Percentiles rank a stretch among this genome's conserved stretches.
Evolutionary conservation across 164 flowering plant genomes (phyloP).

Genomic region (Warburgia ugandensis): DNA sequence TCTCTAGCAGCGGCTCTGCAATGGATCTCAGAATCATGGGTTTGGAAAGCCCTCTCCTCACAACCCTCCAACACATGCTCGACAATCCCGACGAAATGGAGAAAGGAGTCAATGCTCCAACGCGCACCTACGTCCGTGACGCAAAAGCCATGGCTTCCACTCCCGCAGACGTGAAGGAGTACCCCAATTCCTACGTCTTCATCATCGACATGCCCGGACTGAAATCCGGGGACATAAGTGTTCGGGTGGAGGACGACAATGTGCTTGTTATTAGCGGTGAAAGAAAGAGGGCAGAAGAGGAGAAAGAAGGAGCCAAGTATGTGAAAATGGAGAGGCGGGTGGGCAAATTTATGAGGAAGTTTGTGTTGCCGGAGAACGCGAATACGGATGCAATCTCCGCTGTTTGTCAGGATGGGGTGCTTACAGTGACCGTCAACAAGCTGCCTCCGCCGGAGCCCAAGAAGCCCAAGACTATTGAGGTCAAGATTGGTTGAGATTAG

Average conservation of each 20-base stretch:
- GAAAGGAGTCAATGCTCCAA: slow-evolving; percentile 10
- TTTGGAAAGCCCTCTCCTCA: slow-evolving; percentile 10
- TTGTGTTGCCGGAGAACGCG: slow-evolving; percentile 49
- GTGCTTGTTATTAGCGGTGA: slow-evolving; percentile 15
- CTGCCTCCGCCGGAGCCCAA: slow-evolving; percentile 17
- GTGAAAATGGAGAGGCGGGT: slow-evolving; percentile 13
- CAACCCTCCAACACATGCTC: slow-evolving; percentile 13
- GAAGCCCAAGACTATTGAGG: slow-evolving; percentile 22
- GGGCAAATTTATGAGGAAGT: slow-evolving; percentile 41
- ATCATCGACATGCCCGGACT: slow-evolving; percentile 33
- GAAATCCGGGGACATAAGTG: slow-evolving; percentile 24
- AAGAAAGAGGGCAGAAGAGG: slow-evolving; percentile 19
- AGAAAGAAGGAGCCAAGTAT: slow-evolving; percentile 16
- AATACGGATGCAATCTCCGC: no score
- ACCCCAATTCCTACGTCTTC: slow-evolving; percentile 20
- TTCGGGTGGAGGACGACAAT: slow-evolving; percentile 25
- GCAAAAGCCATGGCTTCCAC: slow-evolving; percentile 25
- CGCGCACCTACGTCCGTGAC: slow-evolving; percentile 14
- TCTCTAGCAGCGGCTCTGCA: no score
- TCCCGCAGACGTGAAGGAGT: slow-evolving; percentile 23
- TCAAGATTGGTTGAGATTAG: slow-evolving; percentile 12
- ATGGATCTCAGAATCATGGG: slow-evolving; percentile 4
- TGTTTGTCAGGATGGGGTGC: no score
- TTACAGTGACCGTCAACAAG: no score
- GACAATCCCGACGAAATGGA: slow-evolving; percentile 10